Evolutionary conservation across 2,329 filamentous ascomycete species (phyloP), one percentile per base, ranked within the genome.

Genomic region (Diaporthe aspalathi): DNA sequence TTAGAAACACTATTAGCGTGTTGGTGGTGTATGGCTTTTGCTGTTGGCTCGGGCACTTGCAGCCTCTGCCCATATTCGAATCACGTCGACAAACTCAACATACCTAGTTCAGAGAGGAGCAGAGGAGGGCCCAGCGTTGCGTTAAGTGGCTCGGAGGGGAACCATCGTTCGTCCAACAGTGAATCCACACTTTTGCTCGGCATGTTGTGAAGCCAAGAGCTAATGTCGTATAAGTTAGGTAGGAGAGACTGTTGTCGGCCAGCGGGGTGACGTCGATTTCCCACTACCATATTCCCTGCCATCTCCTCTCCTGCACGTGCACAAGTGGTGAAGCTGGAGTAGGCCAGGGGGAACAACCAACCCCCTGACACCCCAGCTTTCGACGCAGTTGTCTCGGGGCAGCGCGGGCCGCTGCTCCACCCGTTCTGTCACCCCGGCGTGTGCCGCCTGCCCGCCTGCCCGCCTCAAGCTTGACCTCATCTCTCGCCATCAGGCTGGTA

Each of bases 381-480:
- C n/a, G n/a, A n/a, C n/a, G n/a, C n/a, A n/a, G n/a, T n/a, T n/a
- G n/a, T 20, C 56, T 62, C 57, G 57, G 57, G 57, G 57, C 57
- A 62, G 57, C 57, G 57, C 57, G 57, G 57, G 57, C 57, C 57
- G 57, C 20, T 47, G 38, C 57, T 62, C 57, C 57, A 62, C 57
- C n/a, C 16, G 17, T 1, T n/a, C 12, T 35, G 27, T 5, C 12
- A 12, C 16, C 56, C 56, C 24, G 56, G 56, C 17, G 16, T n/a
- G 56, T 62, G 40, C 35, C 24, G 27, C 24, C 54, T 43, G 38
- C 38, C 35, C 24, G 27, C 24, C 54, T 43, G 38, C 38, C 5
- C 27, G 56, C 56, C 47, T 63, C 40, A 47, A 47, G 24, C 57
- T 63, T 47, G 57, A 63, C 57, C 40, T 63, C 57, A 47, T 35